Conservation (phyloP, 805 yeast genomes). For the Candida ponderosae region DNA sequence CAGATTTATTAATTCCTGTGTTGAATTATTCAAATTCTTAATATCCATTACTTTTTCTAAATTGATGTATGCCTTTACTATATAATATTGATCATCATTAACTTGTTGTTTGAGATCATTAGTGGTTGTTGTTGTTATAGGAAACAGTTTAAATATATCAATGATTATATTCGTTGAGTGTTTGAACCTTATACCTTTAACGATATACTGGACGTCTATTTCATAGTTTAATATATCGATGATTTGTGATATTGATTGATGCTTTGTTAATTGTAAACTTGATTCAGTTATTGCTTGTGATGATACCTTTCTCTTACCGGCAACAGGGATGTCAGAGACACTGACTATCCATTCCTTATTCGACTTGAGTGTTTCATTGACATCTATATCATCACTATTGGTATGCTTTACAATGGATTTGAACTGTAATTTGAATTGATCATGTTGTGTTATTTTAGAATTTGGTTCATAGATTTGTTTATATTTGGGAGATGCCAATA, state of each 20-base stretch:
- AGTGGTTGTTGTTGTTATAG: constrained; percentile 7
- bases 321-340: constrained; percentile 67
- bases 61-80: constrained; percentile 62
- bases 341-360: constrained; percentile 51
- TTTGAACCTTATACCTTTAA: constrained; percentile 53
- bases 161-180: constrained; percentile 49
- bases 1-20: constrained; percentile 50
- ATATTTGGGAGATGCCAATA: constrained; percentile 14
- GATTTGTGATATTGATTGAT: constrained; percentile 26
- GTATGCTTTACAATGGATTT: constrained; percentile 7
- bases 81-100: constrained; percentile 43
- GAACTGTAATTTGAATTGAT: constrained; percentile 16
- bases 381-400: constrained; percentile 1
- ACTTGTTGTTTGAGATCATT: constrained; percentile 21
- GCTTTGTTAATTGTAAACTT: constrained; percentile 21
- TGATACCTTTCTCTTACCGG: constrained; percentile 56
- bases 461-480: constrained; percentile 21
- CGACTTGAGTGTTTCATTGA: too few relatives aligned
- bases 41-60: constrained; percentile 69
- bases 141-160: constrained; percentile 43
- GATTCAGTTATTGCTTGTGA: constrained; percentile 64
- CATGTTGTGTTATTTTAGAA: constrained; percentile 17
- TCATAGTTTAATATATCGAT: constrained; percentile 67
- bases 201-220: constrained; percentile 53
- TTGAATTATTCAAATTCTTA: constrained; percentile 59